Base-by-base conservation (phyloP, 768 basidiomycete genomes). In the Saitozyma podzolica region DNA sequence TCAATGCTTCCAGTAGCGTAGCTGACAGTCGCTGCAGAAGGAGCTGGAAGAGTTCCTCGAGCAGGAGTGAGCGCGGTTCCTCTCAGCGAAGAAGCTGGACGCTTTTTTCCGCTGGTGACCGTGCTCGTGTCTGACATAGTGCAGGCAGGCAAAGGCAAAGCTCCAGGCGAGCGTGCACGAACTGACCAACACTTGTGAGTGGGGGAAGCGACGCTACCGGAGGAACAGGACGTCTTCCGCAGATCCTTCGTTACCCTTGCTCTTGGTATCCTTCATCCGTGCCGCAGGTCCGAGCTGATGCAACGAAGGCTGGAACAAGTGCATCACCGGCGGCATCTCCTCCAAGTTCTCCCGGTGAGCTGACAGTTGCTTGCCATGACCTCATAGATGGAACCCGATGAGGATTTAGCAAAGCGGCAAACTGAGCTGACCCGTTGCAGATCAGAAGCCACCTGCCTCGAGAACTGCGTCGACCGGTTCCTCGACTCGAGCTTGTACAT, bases 391-490 rank as follows among this genome's bases (percentile, higher is more conserved):
- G 14, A 2, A 48, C 3, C 14, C 3, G 3, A 48, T 48, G 11
- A 13, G 14, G 54, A 2, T 8, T 4, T 19, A 3, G 14, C n/a
- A 53, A 0, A 6, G 40, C 40, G 9, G 9, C 8, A 5, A 9
- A 13, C 29, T 29, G 41, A 40, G 48, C 58, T 64, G 40, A 61
- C 55, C 10, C 16, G 11, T 14, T 37, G 14, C 39, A 68, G 72
- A 47, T 81, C 85, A 47, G 94, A 97, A 81, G 86, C 89, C 71
- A 83, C 82, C 59, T 97, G 94, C 77, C 84, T 97, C 54, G 82
- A 84, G 57, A 93, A 94, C 80, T 96, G 94, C 75, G 92, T 95
- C 54, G 90, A 91, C 61, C 84, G 93, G 61, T 97, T 96, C 82
- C 82, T 97, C 70, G 94, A 97, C 81, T 86, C 87, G 43, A 89